Conservation (phyloP, 192 early-diverging fungal species). For the Backusella mclennaniae region DNA sequence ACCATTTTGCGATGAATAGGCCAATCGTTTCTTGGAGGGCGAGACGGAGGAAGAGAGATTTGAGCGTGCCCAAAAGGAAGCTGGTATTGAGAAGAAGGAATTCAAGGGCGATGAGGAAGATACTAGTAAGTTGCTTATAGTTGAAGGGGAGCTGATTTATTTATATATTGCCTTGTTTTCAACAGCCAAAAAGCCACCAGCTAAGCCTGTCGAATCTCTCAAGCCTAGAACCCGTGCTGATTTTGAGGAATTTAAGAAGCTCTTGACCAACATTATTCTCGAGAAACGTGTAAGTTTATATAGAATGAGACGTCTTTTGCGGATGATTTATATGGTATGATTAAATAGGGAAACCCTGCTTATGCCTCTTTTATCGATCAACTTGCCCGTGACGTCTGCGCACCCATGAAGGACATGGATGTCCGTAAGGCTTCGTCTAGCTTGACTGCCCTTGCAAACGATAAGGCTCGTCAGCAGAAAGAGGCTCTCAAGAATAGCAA, state of each 20-base stretch:
- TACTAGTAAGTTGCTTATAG: constrained; percentile 22
- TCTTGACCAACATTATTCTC: constrained; percentile 55
- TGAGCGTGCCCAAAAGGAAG: constrained; percentile 53
- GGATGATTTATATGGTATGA: not conserved
- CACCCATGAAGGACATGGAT: constrained; percentile 61
- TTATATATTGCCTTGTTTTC: not conserved
- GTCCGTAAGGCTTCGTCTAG: constrained; percentile 62
- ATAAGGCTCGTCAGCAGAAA: constrained; percentile 62
- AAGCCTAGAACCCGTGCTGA: constrained; percentile 68
- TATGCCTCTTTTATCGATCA: constrained; percentile 62
- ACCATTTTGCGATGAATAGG: not conserved
- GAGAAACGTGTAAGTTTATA: constrained; percentile 43
- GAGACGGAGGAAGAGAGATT: constrained; percentile 53
- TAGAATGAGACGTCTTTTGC: not conserved
- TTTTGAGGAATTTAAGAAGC: constrained; percentile 60
- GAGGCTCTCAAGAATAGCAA: constrained; percentile 71
- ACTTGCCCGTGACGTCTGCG: constrained; percentile 60
- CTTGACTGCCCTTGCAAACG: constrained; percentile 68
- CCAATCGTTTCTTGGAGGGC: constrained; percentile 30
- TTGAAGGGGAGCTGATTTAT: not conserved
- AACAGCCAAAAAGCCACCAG: not conserved
- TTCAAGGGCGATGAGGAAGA: constrained; percentile 60
- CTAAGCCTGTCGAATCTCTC: constrained; percentile 24
- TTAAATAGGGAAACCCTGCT: constrained; percentile 11
- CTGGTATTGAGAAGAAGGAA: constrained; percentile 61